Conservation (phyloP, 1,284 basidiomycete species). For the Cutaneotrichosporon cyanovorans region DNA sequence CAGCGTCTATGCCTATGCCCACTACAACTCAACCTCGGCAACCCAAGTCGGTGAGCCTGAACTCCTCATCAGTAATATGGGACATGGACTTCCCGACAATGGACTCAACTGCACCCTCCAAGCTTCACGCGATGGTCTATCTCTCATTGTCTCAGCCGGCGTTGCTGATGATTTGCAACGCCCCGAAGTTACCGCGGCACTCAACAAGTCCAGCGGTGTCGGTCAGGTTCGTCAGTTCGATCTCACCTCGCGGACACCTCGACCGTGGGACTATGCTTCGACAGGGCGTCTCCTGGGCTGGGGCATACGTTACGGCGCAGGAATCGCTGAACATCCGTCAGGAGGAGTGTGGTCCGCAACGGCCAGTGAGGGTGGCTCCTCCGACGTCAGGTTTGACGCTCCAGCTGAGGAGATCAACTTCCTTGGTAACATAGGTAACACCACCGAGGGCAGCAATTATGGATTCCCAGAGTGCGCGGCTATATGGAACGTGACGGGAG, state of each 20-base stretch:
- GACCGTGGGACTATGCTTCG: neutral
- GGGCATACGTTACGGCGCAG: constrained; percentile 14
- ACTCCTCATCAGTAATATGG: too few species aligned
- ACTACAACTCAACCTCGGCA: too few species aligned
- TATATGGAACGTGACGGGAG: constrained; percentile 2
- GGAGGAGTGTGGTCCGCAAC: constrained; percentile 9
- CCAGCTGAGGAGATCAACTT: constrained; percentile 15
- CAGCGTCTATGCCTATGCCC: constrained; percentile 4
- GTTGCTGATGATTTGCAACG: constrained; percentile 5
- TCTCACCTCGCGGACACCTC: neutral
- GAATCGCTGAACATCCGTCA: constrained; percentile 9
- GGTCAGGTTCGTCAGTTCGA: constrained; percentile 12
- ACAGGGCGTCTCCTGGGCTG: constrained; percentile 4
- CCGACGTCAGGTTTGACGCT: too few species aligned
- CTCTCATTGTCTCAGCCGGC: constrained; percentile 11
- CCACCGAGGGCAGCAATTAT: constrained; percentile 2
- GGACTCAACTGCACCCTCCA: too few species aligned
- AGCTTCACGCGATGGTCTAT: too few species aligned
- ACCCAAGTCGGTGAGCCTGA: too few species aligned
- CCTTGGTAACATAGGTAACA: constrained; percentile 3
- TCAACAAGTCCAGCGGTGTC: neutral
- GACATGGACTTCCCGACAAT: too few species aligned
- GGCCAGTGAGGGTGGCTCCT: too few species aligned
- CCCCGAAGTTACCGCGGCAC: constrained; percentile 3
- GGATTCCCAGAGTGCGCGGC: constrained; percentile 13